Conservation (phyloP, 768 basidiomycete genomes). For the Boletus sensibilis region DNA sequence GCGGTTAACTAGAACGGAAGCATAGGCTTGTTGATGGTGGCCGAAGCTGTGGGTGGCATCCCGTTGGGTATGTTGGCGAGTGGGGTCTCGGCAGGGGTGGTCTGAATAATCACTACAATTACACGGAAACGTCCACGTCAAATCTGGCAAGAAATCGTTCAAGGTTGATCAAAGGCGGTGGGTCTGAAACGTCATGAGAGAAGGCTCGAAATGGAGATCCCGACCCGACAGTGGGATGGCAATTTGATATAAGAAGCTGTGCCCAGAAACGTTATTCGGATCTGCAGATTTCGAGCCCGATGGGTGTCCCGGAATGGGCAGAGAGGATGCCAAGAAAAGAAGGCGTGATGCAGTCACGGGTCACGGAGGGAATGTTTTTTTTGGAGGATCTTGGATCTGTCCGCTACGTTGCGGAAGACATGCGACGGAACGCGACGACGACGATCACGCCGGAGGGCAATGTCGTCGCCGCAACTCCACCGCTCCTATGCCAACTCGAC, state of each 20-base stretch:
- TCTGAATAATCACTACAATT: neutral
- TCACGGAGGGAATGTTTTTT: conserved; percentile 18
- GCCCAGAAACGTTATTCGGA: conserved; percentile 30
- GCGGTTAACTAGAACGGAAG: neutral
- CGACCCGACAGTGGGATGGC: conserved; percentile 1
- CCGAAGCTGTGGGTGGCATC: conserved; percentile 5
- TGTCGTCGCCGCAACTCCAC: neutral
- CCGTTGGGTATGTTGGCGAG: neutral
- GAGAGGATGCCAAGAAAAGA: conserved; percentile 11
- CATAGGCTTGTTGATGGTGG: conserved; percentile 24
- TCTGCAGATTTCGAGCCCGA: conserved; percentile 30
- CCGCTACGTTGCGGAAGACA: neutral
- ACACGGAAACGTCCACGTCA: neutral
- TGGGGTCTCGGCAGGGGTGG: neutral
- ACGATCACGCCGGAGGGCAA: neutral
- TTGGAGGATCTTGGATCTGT: neutral
- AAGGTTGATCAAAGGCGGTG: neutral
- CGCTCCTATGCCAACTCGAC: conserved; percentile 11
- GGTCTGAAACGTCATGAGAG: conserved; percentile 3
- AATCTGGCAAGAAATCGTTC: neutral
- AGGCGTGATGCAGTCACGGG: conserved; percentile 15
- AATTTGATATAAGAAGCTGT: conserved; percentile 35
- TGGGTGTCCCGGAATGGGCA: conserved; percentile 11
- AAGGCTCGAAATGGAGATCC: conserved; percentile 10
- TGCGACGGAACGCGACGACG: neutral